Base-by-base conservation (phyloP, 2,329 filamentous ascomycete species). In the Colletotrichum eremochloae region DNA sequence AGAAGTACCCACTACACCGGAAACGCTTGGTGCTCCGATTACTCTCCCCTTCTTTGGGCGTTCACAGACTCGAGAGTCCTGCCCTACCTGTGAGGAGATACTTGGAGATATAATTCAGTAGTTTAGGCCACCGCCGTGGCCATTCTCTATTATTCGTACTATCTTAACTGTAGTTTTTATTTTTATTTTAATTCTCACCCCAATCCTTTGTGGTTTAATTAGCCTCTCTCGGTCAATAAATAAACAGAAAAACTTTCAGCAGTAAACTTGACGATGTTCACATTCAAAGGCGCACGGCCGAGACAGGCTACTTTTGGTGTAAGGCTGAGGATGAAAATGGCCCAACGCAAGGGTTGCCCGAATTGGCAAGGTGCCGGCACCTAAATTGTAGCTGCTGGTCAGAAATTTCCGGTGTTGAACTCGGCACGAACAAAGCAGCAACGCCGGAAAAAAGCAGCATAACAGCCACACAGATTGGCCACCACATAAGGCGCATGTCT, bases 41-140 rank as follows among this genome's bases (percentile, higher is more conserved):
- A 74, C 60, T 73, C 73, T 11, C 71, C 73, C 14, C 58, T 74
- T 29, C 71, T 74, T 6, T 74, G 73, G 73, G 63, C 67, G 0
- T 74, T 67, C 48, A 74, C 73, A 1, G 73, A 74, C 29, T 56
- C 66, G 60, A 56, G 66, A 42, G 40, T 74, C 4, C 18, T 74
- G 18, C 71, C 73, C 6, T 46, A 29, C 4, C 44, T 67, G 0
- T 63, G 33, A 64, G 20, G 31, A 38, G 2, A 14, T 1, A 4
- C 7, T 29, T 18, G 18, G 12, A 12, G 40, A 31, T 14, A 29
- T 4, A 18, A 24, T 46, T 24, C 7, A 42, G 3, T n/a, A 38
- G 36, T 38, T 1, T 20, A 24, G 5, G 12, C 5, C 11, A 1
- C 20, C 5, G 9, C 20, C 12, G 20, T 48, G 20, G 20, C 3